Conservation (phyloP, 306 rosid species). For the Lagenaria siceraria region DNA sequence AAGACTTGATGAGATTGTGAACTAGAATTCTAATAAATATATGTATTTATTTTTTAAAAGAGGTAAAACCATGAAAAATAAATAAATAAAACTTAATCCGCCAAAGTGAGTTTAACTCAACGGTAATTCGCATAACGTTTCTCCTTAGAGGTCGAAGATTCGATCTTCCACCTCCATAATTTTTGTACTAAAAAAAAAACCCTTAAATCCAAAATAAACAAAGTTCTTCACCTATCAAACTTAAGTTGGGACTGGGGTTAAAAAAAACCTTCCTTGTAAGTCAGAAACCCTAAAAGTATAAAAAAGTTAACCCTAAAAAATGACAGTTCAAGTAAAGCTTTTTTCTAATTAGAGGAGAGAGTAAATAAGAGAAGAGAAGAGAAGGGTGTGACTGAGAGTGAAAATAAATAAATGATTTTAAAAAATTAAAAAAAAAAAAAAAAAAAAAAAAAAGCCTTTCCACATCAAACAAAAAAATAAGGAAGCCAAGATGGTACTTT, state of each 20-base stretch:
- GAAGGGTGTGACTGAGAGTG: not conserved
- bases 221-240: not conserved
- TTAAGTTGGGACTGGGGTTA: not conserved
- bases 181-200: not conserved
- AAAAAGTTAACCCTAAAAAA: not conserved
- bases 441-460: not conserved
- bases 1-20: too few species aligned
- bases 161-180: too few species aligned
- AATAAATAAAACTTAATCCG: too few species aligned
- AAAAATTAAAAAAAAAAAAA: not conserved
- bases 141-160: too few species aligned
- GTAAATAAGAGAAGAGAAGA: not conserved
- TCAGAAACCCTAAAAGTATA: not conserved
- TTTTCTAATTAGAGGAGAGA: not conserved
- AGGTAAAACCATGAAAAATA: too few species aligned
- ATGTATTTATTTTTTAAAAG: too few species aligned
- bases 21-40: too few species aligned
- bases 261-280: not conserved
- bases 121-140: too few species aligned
- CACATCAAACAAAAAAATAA: constrained; percentile 11
- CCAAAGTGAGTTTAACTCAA: too few species aligned
- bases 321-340: constrained; percentile 7
- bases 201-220: not conserved
- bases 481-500: constrained; percentile 44
- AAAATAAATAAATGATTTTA: too few species aligned